Conservation (phyloP, 257 asterid species). For the Ajuga chamaepitys region DNA sequence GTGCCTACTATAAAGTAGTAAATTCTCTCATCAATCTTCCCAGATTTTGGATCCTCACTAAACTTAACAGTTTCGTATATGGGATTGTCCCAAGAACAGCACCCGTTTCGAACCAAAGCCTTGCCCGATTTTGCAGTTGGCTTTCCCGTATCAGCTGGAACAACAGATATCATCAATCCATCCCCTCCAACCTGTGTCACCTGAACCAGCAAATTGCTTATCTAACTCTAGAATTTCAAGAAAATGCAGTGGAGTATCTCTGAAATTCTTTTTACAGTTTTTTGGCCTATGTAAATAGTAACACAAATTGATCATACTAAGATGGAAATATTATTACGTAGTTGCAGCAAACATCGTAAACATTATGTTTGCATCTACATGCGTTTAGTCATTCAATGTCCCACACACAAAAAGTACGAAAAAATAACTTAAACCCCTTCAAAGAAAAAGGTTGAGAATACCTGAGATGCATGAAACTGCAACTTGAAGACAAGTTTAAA, state of each 20-base stretch:
- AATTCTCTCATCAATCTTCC: constrained; percentile 68
- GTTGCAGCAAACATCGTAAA: neutral
- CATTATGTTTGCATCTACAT: neutral
- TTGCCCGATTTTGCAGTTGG: constrained; percentile 57
- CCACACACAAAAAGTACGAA: neutral
- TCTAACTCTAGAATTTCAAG: neutral
- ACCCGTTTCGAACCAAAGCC: constrained; percentile 59
- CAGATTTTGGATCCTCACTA: constrained; percentile 57
- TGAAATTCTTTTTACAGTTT: neutral
- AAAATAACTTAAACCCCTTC: neutral
- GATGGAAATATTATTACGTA: neutral
- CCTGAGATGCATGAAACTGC: constrained; percentile 97
- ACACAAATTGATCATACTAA: neutral
- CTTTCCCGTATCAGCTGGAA: constrained; percentile 79
- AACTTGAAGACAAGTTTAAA: constrained; percentile 78
- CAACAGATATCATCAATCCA: constrained; percentile 62
- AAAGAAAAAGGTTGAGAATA: constrained; percentile 7
- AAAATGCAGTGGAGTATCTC: neutral
- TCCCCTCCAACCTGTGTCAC: constrained; percentile 47
- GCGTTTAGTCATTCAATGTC: neutral
- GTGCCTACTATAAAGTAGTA: constrained; percentile 69
- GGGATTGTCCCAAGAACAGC: constrained; percentile 76
- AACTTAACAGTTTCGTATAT: constrained; percentile 74
- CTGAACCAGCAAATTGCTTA: constrained; percentile 19
- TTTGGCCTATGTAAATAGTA: neutral